Evolutionary conservation across 169 alveolate species (phyloP).

Genomic region (Neospora caninum): DNA sequence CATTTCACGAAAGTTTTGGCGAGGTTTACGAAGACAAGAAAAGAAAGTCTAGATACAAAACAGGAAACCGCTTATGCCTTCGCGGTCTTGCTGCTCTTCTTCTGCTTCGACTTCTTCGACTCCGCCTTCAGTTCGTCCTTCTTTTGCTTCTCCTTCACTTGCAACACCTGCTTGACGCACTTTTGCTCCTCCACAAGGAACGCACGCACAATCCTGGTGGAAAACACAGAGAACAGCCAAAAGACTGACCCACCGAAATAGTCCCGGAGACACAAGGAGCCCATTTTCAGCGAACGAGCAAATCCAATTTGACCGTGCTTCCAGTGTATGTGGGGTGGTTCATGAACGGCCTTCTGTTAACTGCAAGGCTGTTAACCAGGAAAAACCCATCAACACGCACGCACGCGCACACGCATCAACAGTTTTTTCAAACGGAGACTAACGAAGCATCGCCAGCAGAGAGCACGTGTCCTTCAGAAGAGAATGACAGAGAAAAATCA

Average conservation of each 20-base stretch:
- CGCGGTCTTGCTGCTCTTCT: conserved; percentile 20
- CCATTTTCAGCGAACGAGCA: too few species aligned
- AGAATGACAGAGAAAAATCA: too few species aligned
- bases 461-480: too few species aligned
- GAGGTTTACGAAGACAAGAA: not conserved
- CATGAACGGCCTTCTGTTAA: too few species aligned
- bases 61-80: not conserved
- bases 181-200: conserved; percentile 92
- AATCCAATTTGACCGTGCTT: too few species aligned
- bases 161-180: conserved; percentile 84
- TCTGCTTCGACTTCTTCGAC: conserved; percentile 67
- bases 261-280: too few species aligned
- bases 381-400: too few species aligned
- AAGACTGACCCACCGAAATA: not conserved
- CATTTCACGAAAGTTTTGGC: not conserved
- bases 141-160: conserved; percentile 79
- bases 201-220: conserved; percentile 90
- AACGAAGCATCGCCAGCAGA: too few species aligned
- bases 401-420: too few species aligned
- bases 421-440: too few species aligned
- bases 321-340: too few species aligned
- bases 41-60: not conserved
- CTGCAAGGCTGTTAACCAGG: too few species aligned
- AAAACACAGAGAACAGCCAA: conserved; percentile 86
- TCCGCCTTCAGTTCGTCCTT: conserved; percentile 77